phyloP scores from a whole-genome alignment of 768 basidiomycete genomes.

The Pilatotrama ljubarskyi region DNA sequence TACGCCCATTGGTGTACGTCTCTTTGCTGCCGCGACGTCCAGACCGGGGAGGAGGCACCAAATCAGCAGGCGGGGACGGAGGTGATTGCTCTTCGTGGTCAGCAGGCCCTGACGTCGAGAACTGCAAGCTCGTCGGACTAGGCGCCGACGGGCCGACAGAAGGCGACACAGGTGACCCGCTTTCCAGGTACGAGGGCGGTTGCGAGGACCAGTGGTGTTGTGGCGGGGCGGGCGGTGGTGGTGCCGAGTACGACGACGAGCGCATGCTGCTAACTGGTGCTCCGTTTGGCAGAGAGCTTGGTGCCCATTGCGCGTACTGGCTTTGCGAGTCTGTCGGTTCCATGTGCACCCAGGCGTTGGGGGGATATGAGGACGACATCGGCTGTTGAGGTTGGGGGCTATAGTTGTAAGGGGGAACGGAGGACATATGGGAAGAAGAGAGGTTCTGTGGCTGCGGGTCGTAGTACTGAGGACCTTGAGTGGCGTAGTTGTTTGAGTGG shows the following conservation, averaged over 20 bases:
- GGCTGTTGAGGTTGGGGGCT: constrained; percentile 16
- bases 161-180: constrained; percentile 24
- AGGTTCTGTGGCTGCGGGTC: constrained; percentile 31
- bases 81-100: constrained; percentile 25
- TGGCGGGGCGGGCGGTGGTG: constrained; percentile 29
- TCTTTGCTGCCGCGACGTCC: constrained; percentile 45
- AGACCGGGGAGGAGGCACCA: constrained; percentile 51
- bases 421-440: constrained; percentile 23
- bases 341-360: constrained; percentile 18
- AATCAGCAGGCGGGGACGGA: constrained; percentile 29
- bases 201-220: constrained; percentile 46
- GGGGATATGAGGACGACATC: constrained; percentile 20
- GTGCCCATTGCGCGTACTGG: constrained; percentile 18
- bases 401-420: constrained; percentile 26
- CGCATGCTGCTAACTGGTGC: constrained; percentile 31
- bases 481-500: constrained; percentile 27
- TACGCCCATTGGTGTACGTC: constrained; percentile 44
- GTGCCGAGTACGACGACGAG: constrained; percentile 27
- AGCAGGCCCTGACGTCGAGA: constrained; percentile 9
- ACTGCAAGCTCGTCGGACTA: constrained; percentile 17
- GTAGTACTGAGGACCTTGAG: constrained; percentile 30
- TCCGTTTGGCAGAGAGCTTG: constrained; percentile 19
- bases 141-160: constrained; percentile 26
- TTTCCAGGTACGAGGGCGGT: constrained; percentile 40
- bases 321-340: constrained; percentile 4